These are phyloP conservation scores for Puccinia novopanici DNA, from an alignment of 1,284 basidiomycete species.

Conservation along the genomic window DNA sequence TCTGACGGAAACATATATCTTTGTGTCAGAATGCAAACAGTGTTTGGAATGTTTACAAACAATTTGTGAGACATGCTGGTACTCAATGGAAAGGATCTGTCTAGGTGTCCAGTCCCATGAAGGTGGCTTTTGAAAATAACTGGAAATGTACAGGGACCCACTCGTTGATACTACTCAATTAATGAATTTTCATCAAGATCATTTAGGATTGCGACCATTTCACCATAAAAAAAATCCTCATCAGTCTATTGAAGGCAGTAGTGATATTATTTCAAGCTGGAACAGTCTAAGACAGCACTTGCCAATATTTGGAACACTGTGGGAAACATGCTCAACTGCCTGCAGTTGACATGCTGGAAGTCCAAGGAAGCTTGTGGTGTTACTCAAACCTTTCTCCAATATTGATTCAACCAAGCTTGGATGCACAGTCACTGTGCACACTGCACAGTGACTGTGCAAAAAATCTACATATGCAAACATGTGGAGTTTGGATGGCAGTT, in stretches of 20 bases:
- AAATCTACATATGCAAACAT: too few species aligned
- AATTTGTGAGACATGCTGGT: conserved; percentile 8
- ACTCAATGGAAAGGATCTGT: neutral
- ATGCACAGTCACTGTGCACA: too few species aligned
- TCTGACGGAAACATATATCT: conserved; percentile 1
- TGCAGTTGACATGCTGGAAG: too few species aligned
- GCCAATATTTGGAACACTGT: neutral
- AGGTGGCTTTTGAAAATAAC: neutral
- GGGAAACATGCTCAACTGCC: too few species aligned
- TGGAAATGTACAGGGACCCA: neutral
- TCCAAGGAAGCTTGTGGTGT: too few species aligned
- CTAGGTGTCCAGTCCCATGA: conserved; percentile 4
- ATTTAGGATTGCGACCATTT: too few species aligned
- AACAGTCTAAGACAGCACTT: neutral
- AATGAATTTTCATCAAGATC: too few species aligned
- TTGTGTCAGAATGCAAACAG: neutral
- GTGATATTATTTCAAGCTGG: neutral
- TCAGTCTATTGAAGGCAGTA: neutral
- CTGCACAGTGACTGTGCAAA: too few species aligned
- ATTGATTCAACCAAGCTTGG: too few species aligned
- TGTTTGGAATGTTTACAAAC: neutral
- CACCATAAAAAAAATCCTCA: neutral
- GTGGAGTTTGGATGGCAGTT: too few species aligned
- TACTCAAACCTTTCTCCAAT: too few species aligned
- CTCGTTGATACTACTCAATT: conserved; percentile 1